Base-by-base conservation (phyloP, 148 eudicot genomes). In the Persicaria maculosa region DNA sequence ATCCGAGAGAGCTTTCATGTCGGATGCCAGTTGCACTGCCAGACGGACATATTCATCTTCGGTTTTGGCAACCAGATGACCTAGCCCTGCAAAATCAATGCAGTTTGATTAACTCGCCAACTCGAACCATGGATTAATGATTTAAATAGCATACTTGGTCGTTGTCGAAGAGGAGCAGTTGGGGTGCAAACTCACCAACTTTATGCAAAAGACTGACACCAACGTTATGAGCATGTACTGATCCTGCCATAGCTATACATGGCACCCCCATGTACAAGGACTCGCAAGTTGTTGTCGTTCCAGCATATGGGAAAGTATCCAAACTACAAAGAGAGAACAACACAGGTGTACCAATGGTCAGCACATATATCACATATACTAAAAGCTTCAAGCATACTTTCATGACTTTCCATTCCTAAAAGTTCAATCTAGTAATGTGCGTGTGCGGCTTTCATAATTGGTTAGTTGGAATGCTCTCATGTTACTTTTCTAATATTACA, bases 271-370 rank as follows among this genome's bases (percentile, higher is more conserved):
- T 95, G 81, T 87, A 95, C 54, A 95, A 80, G 53, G 99, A 95
- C 75, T 95, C 99, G 75, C 99, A 95, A 12, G 99, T 95, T 40
- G 99, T 95, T 25, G 99, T 95, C 47, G 99, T 95, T 74, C 99
- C 99, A 25, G 99, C 96, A 81, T 95, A 95, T 7, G 99, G 99
- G 77, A 95, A 95, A 50, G 99, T 95, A 82, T 95, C 99, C 96
- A 95, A 83, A 85, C 99, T 95, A 80, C 78, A 85, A 20, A 73
- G 64, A 44, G 16, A 50, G 47, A 46, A 46, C 0, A 5, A 45
- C 10, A 0, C 17, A 15, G 43, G 40, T 10, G 44, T 62, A 62
- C 64, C 64, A 25, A 58, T 58, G 36, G 36, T 58, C 20, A 58
- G 36, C 36, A 58, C 7, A 58, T 19, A 20, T 19, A 20, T 7